These are phyloP conservation scores for Penicillium macrosclerotiorum DNA, from an alignment of 495 filamentous ascomycete species.

Conservation along the genomic window DNA sequence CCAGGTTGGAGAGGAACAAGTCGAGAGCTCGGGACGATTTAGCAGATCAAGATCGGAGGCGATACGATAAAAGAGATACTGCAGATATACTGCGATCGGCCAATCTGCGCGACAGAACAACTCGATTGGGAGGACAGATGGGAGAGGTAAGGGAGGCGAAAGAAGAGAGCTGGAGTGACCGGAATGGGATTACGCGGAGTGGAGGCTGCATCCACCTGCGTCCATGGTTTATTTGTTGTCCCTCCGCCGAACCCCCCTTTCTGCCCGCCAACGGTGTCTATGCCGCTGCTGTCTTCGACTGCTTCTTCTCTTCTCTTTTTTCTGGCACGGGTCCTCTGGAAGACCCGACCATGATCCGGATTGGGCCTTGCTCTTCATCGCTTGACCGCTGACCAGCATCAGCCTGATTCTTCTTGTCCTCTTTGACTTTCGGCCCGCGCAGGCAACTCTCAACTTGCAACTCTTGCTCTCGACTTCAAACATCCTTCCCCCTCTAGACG, in stretches of 20 bases:
- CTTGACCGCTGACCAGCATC: slow-evolving; percentile 10
- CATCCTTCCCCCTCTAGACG: background rate
- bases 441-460: slow-evolving; percentile 3
- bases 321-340: background rate
- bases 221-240: slow-evolving; percentile 25
- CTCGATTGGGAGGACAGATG: background rate
- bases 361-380: slow-evolving; percentile 14
- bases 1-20: background rate
- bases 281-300: slow-evolving; percentile 4
- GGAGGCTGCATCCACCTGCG: slow-evolving; percentile 9
- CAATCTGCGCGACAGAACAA: background rate
- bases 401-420: too few species aligned
- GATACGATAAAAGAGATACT: background rate
- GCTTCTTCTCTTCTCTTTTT: slow-evolving; percentile 3
- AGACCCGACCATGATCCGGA: slow-evolving; percentile 14
- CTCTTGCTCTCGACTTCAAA: slow-evolving; percentile 9
- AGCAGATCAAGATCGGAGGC: too few species aligned
- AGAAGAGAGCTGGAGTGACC: background rate
- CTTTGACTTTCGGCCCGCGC: slow-evolving; percentile 10
- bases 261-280: slow-evolving; percentile 4
- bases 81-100: background rate
- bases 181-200: slow-evolving; percentile 17
- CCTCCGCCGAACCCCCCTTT: slow-evolving; percentile 14
- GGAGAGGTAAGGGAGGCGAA: too few species aligned
- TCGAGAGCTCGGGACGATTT: too few species aligned